These are phyloP conservation scores for Hypocreales sp. DNA, from an alignment of 2,329 filamentous ascomycete species.

Conservation along the genomic window DNA sequence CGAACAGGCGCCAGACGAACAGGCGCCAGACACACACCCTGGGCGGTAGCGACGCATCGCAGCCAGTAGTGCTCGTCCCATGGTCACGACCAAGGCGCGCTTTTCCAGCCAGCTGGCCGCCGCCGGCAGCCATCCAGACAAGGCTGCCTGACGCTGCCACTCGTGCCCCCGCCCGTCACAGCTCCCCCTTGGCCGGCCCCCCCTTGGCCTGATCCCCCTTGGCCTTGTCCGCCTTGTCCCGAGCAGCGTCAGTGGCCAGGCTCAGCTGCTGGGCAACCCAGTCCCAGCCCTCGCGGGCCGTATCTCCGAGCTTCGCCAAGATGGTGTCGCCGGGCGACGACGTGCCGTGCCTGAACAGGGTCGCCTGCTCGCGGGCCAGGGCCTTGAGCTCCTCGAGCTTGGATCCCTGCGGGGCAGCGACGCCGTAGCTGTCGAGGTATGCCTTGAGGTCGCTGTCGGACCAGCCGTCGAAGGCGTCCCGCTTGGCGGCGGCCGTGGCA, in stretches of 20 bases:
- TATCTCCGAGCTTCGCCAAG: conserved; percentile 44
- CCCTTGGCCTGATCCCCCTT: conserved; percentile 12
- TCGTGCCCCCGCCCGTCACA: too few relatives aligned
- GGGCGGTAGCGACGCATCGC: too few relatives aligned
- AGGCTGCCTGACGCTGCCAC: too few relatives aligned
- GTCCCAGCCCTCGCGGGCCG: conserved; percentile 28
- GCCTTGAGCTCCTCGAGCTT: conserved; percentile 55
- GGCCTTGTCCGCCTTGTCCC: conserved; percentile 26
- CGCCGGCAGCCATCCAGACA: too few relatives aligned
- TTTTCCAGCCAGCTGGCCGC: too few relatives aligned
- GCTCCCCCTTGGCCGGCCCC: conserved; percentile 28
- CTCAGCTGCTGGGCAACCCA: conserved; percentile 35
- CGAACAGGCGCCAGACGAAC: too few relatives aligned
- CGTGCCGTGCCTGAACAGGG: conserved; percentile 65
- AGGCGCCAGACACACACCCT: too few relatives aligned
- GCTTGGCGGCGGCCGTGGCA: conserved; percentile 50
- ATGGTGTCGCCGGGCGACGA: conserved; percentile 48
- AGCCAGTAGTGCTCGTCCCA: too few relatives aligned
- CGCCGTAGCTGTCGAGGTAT: conserved; percentile 66
- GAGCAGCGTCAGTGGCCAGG: conserved; percentile 30
- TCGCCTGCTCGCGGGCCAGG: conserved; percentile 54
- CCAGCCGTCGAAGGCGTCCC: conserved; percentile 57
- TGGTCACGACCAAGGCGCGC: too few relatives aligned
- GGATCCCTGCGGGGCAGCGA: conserved; percentile 51
- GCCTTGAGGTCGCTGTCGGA: conserved; percentile 58